Conservation (phyloP, 2,329 filamentous ascomycete genomes). For the Aspergillus proliferans region DNA sequence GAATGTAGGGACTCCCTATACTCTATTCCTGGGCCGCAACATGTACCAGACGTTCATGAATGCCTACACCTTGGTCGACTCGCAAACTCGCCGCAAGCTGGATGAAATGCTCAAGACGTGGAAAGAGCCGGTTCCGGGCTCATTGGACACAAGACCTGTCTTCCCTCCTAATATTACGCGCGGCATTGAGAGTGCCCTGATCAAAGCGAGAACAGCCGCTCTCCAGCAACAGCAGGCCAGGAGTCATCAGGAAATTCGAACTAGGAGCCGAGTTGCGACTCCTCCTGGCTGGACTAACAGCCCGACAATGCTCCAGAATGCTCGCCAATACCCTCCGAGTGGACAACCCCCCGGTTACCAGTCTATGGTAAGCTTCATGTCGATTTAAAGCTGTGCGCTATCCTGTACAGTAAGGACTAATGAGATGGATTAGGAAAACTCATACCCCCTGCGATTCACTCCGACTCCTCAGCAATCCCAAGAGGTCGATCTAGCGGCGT, state of each 20-base stretch:
- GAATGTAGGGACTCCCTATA: conserved; percentile 97
- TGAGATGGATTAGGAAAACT: conserved; percentile 3
- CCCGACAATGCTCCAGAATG: conserved; percentile 14
- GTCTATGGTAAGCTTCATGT: conserved; percentile 12
- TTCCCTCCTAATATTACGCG: conserved; percentile 81
- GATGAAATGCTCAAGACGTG: conserved; percentile 97
- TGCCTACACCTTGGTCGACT: conserved; percentile 84
- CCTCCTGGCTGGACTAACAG: conserved; percentile 62
- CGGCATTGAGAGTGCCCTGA: conserved; percentile 88
- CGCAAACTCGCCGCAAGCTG: conserved; percentile 76
- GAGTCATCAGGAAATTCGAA: conserved; percentile 51
- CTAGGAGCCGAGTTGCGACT: conserved; percentile 46
- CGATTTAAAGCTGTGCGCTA: neutral
- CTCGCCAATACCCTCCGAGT: conserved; percentile 22
- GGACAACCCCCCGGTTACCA: conserved; percentile 22
- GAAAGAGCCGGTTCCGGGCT: conserved; percentile 94
- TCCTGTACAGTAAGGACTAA: neutral
- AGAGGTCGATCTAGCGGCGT: conserved; percentile 56
- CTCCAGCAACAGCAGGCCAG: conserved; percentile 45
- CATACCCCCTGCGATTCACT: conserved; percentile 11
- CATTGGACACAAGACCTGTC: conserved; percentile 84
- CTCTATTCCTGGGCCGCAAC: conserved; percentile 84
- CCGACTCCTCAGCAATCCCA: conserved; percentile 31
- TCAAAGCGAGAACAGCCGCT: conserved; percentile 66
- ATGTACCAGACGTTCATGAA: conserved; percentile 96